Evolutionary conservation across 371 early-diverging fungal species (phyloP).

Genomic region (Syncephalastrum contaminatum): DNA sequence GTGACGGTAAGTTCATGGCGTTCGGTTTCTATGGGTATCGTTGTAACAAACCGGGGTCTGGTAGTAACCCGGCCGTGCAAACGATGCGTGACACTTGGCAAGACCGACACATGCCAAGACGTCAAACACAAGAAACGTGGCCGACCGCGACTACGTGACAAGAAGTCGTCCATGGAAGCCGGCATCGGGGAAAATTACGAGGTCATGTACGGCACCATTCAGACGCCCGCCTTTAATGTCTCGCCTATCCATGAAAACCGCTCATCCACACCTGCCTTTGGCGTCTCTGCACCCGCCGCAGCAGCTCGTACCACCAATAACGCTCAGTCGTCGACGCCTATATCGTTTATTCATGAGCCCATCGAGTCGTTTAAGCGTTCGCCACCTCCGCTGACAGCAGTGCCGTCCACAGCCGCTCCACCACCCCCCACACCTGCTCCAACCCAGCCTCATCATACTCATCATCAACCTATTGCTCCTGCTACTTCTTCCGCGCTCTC

Average conservation of each 20-base stretch:
- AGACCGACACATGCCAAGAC: conserved; percentile 65
- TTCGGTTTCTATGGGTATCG: background rate
- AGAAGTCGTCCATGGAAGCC: conserved; percentile 15
- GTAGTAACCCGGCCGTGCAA: conserved; percentile 67
- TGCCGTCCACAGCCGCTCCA: too few species aligned
- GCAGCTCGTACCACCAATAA: conserved; percentile 7
- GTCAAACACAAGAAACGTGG: conserved; percentile 76
- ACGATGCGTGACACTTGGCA: conserved; percentile 61
- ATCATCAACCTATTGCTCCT: too few species aligned
- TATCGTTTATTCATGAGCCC: conserved; percentile 16
- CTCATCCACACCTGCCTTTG: background rate
- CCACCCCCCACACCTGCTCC: too few species aligned
- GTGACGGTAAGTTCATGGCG: conserved; percentile 39
- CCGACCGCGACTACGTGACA: conserved; percentile 61
- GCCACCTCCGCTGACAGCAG: too few species aligned
- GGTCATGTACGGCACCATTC: conserved; percentile 10
- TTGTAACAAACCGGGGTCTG: too few species aligned
- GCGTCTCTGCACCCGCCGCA: background rate
- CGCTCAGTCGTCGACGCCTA: too few species aligned
- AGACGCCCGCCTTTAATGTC: conserved; percentile 10
- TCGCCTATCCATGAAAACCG: conserved; percentile 1
- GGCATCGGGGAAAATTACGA: conserved; percentile 5
- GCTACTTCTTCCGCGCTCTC: too few species aligned
- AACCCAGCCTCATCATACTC: too few species aligned
- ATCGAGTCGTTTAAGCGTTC: conserved; percentile 3